These are phyloP conservation scores for Dorcoceras hygrometricum DNA, from an alignment of 257 asterid species.

Conservation along the genomic window DNA sequence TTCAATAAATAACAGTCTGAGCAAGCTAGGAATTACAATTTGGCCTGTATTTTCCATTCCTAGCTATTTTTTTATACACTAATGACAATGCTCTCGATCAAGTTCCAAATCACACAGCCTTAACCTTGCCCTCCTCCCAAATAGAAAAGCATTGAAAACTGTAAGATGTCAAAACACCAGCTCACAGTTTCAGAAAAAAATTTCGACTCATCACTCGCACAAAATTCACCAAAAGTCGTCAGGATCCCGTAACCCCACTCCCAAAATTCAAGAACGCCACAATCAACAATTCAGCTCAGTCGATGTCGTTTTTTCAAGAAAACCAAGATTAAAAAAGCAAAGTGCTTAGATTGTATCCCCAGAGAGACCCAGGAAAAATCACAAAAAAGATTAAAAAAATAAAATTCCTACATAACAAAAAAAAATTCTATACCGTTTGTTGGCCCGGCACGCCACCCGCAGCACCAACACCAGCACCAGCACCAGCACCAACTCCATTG, in stretches of 20 bases:
- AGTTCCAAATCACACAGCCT: too few relatives aligned
- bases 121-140: too few relatives aligned
- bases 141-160: neutral
- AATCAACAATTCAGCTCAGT: constrained; percentile 5
- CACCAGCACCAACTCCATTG: constrained; percentile 26
- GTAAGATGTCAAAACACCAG: neutral
- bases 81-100: too few relatives aligned
- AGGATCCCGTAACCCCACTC: neutral
- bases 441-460: constrained; percentile 23
- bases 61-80: too few relatives aligned
- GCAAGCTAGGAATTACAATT: too few relatives aligned
- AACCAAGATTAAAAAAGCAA: constrained; percentile 7
- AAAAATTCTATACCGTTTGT: constrained; percentile 36
- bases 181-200: neutral
- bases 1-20: too few relatives aligned
- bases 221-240: neutral
- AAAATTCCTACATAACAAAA: neutral
- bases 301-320: neutral
- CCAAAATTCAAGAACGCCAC: neutral
- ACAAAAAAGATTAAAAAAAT: neutral
- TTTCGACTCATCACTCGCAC: neutral
- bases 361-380: neutral
- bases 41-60: too few relatives aligned
- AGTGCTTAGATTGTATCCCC: neutral
- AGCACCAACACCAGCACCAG: too few relatives aligned